Percentiles rank a stretch among this genome's conserved stretches.
Evolutionary conservation across 768 basidiomycete genomes (phyloP).

Genomic region (Serendipita sp.): DNA sequence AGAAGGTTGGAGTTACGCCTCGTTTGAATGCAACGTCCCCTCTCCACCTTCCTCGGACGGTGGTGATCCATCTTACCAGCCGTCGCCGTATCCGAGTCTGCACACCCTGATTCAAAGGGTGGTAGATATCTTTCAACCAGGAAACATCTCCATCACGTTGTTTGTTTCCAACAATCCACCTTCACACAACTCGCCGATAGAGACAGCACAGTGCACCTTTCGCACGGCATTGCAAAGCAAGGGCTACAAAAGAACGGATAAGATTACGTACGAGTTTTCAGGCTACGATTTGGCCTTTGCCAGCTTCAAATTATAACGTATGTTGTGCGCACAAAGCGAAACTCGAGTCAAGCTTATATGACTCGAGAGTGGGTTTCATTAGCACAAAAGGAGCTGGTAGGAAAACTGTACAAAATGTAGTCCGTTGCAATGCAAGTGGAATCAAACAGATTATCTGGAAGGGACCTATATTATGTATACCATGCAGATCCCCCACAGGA

Average conservation of each 20-base stretch:
- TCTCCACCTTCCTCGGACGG: slow-evolving; percentile 12
- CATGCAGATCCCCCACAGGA: too few relatives aligned
- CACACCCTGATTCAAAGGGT: slow-evolving; percentile 73
- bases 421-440: background rate
- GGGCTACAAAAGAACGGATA: slow-evolving; percentile 72
- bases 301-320: slow-evolving; percentile 41
- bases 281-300: slow-evolving; percentile 84
- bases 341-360: background rate
- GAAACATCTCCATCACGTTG: slow-evolving; percentile 66
- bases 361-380: background rate
- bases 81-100: slow-evolving; percentile 50
- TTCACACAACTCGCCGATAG: slow-evolving; percentile 33
- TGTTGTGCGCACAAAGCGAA: background rate
- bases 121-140: slow-evolving; percentile 84
- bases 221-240: slow-evolving; percentile 36
- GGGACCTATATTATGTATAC: background rate
- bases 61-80: slow-evolving; percentile 18
- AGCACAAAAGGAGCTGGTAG: background rate
- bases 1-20: slow-evolving; percentile 95
- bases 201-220: slow-evolving; percentile 61
- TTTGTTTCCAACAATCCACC: slow-evolving; percentile 42
- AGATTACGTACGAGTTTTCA: slow-evolving; percentile 96
- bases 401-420: background rate
- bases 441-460: background rate
- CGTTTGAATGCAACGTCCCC: slow-evolving; percentile 97